Percentiles rank a stretch among this genome's conserved stretches.
phyloP scores from a whole-genome alignment of 176 grass and related monocot genomes.

The Carex pumila region DNA sequence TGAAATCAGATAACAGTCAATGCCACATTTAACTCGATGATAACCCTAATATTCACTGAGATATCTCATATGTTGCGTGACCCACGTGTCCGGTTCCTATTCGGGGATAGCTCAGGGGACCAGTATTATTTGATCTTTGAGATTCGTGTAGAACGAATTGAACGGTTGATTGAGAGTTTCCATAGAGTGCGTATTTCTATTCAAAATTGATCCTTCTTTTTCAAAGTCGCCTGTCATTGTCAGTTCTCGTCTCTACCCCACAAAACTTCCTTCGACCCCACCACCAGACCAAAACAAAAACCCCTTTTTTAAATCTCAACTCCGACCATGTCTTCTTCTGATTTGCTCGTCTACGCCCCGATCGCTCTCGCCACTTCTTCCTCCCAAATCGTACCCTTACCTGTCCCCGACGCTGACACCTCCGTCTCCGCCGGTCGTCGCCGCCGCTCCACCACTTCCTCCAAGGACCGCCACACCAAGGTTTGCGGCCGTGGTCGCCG shows the following conservation, averaged over 20 bases:
- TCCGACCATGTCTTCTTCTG: slow-evolving; percentile 32
- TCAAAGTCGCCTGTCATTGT: neutral
- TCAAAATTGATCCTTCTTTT: neutral
- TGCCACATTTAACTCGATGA: neutral
- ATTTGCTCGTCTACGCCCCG: slow-evolving; percentile 40
- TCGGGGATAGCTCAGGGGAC: too few species aligned
- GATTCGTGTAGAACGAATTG: too few species aligned
- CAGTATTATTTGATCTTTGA: too few species aligned
- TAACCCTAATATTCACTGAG: neutral
- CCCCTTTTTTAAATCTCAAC: neutral
- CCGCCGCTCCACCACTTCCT: slow-evolving; percentile 20
- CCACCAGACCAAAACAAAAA: neutral
- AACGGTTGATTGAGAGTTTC: too few species aligned
- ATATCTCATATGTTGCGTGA: too few species aligned
- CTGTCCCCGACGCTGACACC: neutral
- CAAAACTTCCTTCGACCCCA: slow-evolving; percentile 12
- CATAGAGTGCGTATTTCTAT: too few species aligned
- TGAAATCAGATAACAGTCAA: neutral
- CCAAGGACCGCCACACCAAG: slow-evolving; percentile 56
- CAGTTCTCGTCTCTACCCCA: neutral
- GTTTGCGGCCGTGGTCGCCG: slow-evolving; percentile 69
- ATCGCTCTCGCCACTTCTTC: slow-evolving; percentile 41
- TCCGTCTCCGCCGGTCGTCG: neutral
- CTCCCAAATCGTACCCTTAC: neutral
- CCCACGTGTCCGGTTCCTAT: too few species aligned